phyloP scores from a whole-genome alignment of 371 early-diverging fungal genomes.

The Mucor lusitanicus region DNA sequence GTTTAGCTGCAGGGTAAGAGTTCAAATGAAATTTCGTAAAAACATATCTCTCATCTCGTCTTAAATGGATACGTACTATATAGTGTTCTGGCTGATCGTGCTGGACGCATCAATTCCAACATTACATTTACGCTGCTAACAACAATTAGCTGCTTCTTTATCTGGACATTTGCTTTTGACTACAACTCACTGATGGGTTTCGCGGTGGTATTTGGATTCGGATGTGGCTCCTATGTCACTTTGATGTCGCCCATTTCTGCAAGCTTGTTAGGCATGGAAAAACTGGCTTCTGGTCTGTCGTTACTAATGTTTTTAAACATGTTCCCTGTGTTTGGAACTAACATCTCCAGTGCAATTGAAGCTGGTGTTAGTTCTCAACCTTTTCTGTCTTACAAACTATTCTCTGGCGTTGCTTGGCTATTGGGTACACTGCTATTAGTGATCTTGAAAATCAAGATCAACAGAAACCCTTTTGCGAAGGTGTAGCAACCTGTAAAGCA shows the following conservation, averaged over 20 bases:
- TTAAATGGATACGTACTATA: too few relatives aligned
- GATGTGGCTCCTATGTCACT: slow-evolving; percentile 50
- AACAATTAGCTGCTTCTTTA: slow-evolving; percentile 48
- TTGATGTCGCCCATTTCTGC: slow-evolving; percentile 42
- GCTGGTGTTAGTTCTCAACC: slow-evolving; percentile 20
- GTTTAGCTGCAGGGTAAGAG: slow-evolving; percentile 41
- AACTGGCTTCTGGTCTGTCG: slow-evolving; percentile 39
- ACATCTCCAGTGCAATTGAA: slow-evolving; percentile 41
- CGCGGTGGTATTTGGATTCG: slow-evolving; percentile 56
- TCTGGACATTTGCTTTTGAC: slow-evolving; percentile 62
- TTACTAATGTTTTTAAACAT: slow-evolving; percentile 32
- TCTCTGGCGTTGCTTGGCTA: slow-evolving; percentile 34
- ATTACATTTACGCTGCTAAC: slow-evolving; percentile 46
- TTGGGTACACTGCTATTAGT: slow-evolving; percentile 26
- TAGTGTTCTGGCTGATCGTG: slow-evolving; percentile 38
- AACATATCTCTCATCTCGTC: too few relatives aligned
- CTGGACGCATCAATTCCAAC: slow-evolving; percentile 63
- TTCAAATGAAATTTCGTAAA: background rate
- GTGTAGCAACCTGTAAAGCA: background rate
- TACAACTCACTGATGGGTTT: slow-evolving; percentile 50
- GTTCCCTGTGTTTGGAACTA: slow-evolving; percentile 33
- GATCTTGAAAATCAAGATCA: slow-evolving; percentile 28
- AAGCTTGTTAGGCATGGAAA: slow-evolving; percentile 33
- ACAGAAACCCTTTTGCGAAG: slow-evolving; percentile 21
- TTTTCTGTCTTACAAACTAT: slow-evolving; percentile 36